These are phyloP conservation scores for Lasiodiplodia hormozganensis DNA, from an alignment of 2,329 filamentous ascomycete genomes.

Conservation along the genomic window DNA sequence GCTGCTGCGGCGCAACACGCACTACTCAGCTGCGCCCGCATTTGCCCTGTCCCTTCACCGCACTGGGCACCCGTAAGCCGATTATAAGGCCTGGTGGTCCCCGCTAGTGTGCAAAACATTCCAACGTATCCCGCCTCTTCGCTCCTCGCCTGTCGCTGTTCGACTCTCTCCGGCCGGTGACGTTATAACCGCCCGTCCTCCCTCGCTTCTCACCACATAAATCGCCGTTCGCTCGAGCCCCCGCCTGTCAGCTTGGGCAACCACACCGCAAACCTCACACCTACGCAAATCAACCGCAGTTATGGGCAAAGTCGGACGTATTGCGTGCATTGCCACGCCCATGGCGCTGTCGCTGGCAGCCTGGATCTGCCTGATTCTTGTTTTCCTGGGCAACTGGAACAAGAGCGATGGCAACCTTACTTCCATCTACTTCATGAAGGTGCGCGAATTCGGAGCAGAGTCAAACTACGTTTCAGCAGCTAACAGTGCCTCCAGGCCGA, in stretches of 20 bases:
- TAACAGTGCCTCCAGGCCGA: constrained; percentile 53
- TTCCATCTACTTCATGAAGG: constrained; percentile 62
- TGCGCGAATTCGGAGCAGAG: constrained; percentile 54
- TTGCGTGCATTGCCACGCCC: constrained; percentile 86
- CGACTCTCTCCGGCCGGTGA: constrained; percentile 7
- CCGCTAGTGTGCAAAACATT: background rate
- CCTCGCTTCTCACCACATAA: constrained; percentile 15
- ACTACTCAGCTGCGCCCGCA: constrained; percentile 15
- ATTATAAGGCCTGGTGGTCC: constrained; percentile 19
- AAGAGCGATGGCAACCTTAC: constrained; percentile 55
- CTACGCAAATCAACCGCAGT: background rate
- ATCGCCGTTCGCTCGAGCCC: background rate
- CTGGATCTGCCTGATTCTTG: constrained; percentile 70
- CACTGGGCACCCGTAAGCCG: background rate
- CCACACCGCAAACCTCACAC: background rate
- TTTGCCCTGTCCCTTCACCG: constrained; percentile 14
- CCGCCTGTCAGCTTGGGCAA: background rate
- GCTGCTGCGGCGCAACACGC: background rate
- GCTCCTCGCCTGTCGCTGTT: constrained; percentile 16
- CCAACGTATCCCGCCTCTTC: background rate
- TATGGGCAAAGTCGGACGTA: constrained; percentile 79
- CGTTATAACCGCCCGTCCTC: constrained; percentile 10
- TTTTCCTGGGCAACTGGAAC: constrained; percentile 64
- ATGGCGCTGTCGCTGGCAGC: constrained; percentile 81
- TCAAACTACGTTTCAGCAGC: background rate